Percentiles rank a stretch among this genome's conserved stretches.
These are phyloP conservation scores for Parafenestella ontariensis DNA, from an alignment of 2,329 filamentous ascomycete species.

Conservation along the genomic window DNA sequence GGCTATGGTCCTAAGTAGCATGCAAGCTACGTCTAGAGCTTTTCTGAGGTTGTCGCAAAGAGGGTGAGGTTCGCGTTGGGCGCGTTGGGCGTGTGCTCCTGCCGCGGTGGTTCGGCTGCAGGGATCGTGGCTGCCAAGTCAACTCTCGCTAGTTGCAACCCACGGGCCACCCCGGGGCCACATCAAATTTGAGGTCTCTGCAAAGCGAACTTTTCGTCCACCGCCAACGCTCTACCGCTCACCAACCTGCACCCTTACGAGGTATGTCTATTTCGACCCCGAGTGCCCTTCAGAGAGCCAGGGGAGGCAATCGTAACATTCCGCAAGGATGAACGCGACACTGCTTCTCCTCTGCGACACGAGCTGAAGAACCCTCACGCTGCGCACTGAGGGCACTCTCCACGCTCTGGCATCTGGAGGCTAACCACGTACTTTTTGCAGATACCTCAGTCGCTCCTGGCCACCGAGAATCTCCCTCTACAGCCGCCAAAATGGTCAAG, in stretches of 20 bases:
- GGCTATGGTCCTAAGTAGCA: neutral
- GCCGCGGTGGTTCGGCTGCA: neutral
- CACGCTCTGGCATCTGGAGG: conserved; percentile 70
- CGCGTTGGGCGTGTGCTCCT: conserved; percentile 7
- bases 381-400: conserved; percentile 68
- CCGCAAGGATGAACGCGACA: conserved; percentile 50
- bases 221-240: conserved; percentile 25
- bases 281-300: conserved; percentile 61
- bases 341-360: conserved; percentile 57
- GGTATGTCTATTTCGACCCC: conserved; percentile 45
- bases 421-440: conserved; percentile 59
- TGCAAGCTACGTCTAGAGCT: neutral
- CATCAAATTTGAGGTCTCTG: conserved; percentile 23
- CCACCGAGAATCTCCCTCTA: conserved; percentile 83
- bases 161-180: conserved; percentile 25
- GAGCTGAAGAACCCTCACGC: conserved; percentile 73
- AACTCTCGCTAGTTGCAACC: conserved; percentile 21
- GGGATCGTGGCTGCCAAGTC: conserved; percentile 16
- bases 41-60: neutral
- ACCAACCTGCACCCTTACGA: conserved; percentile 40
- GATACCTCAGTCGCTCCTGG: conserved; percentile 66
- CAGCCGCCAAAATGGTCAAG: conserved; percentile 90
- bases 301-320: conserved; percentile 53
- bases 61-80: neutral
- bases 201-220: conserved; percentile 35